phyloP scores from a whole-genome alignment of 2,329 filamentous ascomycete species.

The Mycosphaerella sp. region DNA sequence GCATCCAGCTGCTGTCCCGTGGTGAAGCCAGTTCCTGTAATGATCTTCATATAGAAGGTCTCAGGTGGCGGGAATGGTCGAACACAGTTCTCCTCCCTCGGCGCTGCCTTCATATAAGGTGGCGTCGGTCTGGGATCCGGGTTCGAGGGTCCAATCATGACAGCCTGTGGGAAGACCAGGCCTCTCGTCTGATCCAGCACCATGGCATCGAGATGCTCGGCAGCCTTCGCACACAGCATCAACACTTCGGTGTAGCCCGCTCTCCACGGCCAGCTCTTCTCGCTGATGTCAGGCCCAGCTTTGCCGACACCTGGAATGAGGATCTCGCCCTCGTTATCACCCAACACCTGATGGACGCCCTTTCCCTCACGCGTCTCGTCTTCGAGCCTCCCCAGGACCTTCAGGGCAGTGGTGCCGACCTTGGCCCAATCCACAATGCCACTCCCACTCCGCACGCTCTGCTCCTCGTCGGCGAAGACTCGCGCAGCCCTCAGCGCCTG shows the following conservation, averaged over 20 bases:
- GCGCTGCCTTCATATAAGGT: slow-evolving; percentile 55
- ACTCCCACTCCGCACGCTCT: slow-evolving; percentile 48
- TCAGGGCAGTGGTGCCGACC: slow-evolving; percentile 55
- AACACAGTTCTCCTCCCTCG: slow-evolving; percentile 69
- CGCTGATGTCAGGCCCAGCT: slow-evolving; percentile 61
- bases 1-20: slow-evolving; percentile 75
- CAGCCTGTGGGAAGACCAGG: slow-evolving; percentile 63
- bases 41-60: slow-evolving; percentile 70
- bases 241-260: slow-evolving; percentile 78
- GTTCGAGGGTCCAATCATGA: slow-evolving; percentile 77
- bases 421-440: slow-evolving; percentile 63
- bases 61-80: slow-evolving; percentile 65
- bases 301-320: slow-evolving; percentile 49
- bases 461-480: slow-evolving; percentile 43
- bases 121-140: slow-evolving; percentile 69
- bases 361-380: slow-evolving; percentile 62
- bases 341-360: slow-evolving; percentile 54
- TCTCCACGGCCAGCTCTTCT: slow-evolving; percentile 76
- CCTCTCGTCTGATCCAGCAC: slow-evolving; percentile 62
- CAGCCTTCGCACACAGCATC: slow-evolving; percentile 67
- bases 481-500: slow-evolving; percentile 59
- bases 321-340: slow-evolving; percentile 35
- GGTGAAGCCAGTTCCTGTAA: slow-evolving; percentile 74
- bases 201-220: slow-evolving; percentile 77
- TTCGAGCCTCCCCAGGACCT: slow-evolving; percentile 62